Conservation (phyloP, 176 grass and related monocot species). For the Oropetium thomaeum region DNA sequence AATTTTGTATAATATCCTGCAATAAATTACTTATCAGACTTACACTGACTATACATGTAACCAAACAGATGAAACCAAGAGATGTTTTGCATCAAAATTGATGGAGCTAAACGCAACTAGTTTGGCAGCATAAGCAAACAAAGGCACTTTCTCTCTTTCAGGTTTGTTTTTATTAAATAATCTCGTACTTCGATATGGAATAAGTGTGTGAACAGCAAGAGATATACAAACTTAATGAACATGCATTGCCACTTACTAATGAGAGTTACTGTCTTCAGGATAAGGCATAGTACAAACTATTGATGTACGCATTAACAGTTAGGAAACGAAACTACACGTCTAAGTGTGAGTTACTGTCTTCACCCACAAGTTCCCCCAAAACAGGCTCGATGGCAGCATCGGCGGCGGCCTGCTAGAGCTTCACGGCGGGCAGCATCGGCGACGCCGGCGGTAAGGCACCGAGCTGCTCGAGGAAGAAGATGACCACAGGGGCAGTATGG, state of each 20-base stretch:
- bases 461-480: too few relatives aligned
- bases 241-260: not conserved
- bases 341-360: too few relatives aligned
- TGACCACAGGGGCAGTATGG: too few relatives aligned
- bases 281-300: not conserved
- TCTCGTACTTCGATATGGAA: not conserved
- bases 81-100: slow-evolving; percentile 9
- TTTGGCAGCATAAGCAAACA: not conserved
- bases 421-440: too few relatives aligned
- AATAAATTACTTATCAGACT: slow-evolving; percentile 28
- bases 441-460: too few relatives aligned
- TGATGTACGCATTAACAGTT: not conserved
- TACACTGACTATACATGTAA: slow-evolving; percentile 23
- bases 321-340: not conserved
- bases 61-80: not conserved
- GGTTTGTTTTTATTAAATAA: not conserved
- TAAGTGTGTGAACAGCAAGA: not conserved
- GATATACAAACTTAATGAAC: not conserved
- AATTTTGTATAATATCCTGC: slow-evolving; percentile 72
- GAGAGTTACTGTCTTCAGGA: not conserved
- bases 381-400: too few relatives aligned
- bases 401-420: too few relatives aligned
- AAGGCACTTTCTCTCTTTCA: not conserved
- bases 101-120: slow-evolving; percentile 4
- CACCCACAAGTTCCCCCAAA: too few relatives aligned